Conservation (phyloP, 495 filamentous ascomycete genomes). For the Evernia prunastri region DNA sequence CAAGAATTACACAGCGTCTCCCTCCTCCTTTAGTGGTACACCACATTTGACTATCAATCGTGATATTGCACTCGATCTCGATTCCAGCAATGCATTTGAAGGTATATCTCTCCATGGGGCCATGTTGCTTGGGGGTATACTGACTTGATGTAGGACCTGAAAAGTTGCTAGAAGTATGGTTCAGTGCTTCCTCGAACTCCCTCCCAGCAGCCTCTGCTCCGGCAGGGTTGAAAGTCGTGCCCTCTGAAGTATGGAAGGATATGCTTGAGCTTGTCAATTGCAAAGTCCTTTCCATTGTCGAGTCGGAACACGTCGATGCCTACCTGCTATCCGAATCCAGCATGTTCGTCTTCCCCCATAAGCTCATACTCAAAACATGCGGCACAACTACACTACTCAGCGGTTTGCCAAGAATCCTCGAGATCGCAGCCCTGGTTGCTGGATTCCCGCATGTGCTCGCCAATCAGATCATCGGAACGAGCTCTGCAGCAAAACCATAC, state of each 20-base stretch:
- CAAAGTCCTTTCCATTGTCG: slow-evolving; percentile 91
- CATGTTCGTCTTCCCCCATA: slow-evolving; percentile 99
- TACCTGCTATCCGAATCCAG: slow-evolving; percentile 98
- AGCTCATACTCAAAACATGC: slow-evolving; percentile 97
- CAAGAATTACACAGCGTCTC: slow-evolving; percentile 70
- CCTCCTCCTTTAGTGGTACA: slow-evolving; percentile 67
- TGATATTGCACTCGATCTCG: slow-evolving; percentile 87
- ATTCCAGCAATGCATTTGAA: slow-evolving; percentile 96
- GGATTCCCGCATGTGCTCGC: slow-evolving; percentile 69
- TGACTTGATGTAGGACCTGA: slow-evolving; percentile 61
- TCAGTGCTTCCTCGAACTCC: slow-evolving; percentile 67
- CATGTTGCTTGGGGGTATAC: background rate
- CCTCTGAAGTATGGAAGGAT: slow-evolving; percentile 79
- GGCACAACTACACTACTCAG: slow-evolving; percentile 92
- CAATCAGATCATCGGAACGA: slow-evolving; percentile 45
- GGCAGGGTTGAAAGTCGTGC: slow-evolving; percentile 79
- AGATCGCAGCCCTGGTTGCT: slow-evolving; percentile 79
- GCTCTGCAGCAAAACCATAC: slow-evolving; percentile 75
- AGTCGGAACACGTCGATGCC: slow-evolving; percentile 93
- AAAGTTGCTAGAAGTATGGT: slow-evolving; percentile 99
- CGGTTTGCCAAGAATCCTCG: slow-evolving; percentile 80
- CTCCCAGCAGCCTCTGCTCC: slow-evolving; percentile 65
- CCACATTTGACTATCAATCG: slow-evolving; percentile 94
- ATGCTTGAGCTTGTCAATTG: slow-evolving; percentile 98
- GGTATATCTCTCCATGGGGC: slow-evolving; percentile 45